Evolutionary conservation across 805 yeast species (phyloP).

Genomic region (Lipomyces japonicus): DNA sequence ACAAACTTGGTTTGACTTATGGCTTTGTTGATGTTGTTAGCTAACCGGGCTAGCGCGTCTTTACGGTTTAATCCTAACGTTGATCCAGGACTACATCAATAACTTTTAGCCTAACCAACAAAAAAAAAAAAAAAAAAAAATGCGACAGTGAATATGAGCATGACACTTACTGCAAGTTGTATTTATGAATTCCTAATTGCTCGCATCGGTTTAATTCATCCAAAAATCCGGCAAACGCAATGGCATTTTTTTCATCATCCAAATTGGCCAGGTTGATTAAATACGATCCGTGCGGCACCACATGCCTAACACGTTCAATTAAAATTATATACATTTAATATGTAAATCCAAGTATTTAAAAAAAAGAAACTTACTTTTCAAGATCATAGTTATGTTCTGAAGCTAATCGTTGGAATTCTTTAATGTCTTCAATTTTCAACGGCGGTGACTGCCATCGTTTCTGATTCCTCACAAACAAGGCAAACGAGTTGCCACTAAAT

Average conservation of each 20-base stretch:
- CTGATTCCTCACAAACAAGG: conserved; percentile 85
- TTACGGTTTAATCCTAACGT: conserved; percentile 67
- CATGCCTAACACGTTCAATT: conserved; percentile 43
- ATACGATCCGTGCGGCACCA: conserved; percentile 92
- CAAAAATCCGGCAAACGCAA: conserved; percentile 70
- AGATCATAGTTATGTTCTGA: conserved; percentile 64
- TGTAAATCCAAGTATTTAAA: background rate
- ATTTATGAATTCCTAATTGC: conserved; percentile 72
- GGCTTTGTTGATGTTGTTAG: conserved; percentile 75
- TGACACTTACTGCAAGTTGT: conserved; percentile 63
- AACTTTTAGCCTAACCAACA: conserved; percentile 1
- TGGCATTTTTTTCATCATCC: conserved; percentile 69
- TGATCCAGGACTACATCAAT: conserved; percentile 54
- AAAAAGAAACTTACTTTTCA: conserved; percentile 39
- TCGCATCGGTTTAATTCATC: conserved; percentile 91
- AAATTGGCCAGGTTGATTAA: conserved; percentile 92
- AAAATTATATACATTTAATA: too few relatives aligned
- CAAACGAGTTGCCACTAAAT: conserved; percentile 70
- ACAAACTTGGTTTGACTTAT: conserved; percentile 70
- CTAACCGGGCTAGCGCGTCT: conserved; percentile 64
- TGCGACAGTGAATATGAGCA: background rate
- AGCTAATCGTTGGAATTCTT: conserved; percentile 62
- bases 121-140: background rate
- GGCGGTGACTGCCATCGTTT: conserved; percentile 87
- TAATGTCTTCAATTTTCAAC: conserved; percentile 61